Evolutionary conservation across 2,329 filamentous ascomycete genomes (phyloP).

Genomic region (Botryotinia calthae): DNA sequence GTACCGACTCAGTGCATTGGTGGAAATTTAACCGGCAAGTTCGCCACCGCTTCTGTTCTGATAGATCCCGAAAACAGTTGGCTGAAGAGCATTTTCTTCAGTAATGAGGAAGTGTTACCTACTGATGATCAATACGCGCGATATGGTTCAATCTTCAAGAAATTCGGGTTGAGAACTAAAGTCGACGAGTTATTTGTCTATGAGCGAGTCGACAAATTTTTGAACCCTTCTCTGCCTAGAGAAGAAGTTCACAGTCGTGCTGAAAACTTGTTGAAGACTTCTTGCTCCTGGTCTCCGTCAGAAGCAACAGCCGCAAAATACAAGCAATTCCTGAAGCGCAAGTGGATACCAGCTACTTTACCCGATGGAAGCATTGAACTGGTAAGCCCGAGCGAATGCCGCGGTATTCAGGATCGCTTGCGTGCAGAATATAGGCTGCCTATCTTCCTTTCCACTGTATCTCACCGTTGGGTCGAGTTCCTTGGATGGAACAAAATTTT

Average conservation of each 20-base stretch:
- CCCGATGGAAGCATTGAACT: constrained; percentile 11
- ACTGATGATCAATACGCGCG: constrained; percentile 23
- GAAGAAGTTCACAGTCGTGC: constrained; percentile 18
- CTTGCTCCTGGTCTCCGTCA: constrained; percentile 17
- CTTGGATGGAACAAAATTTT: constrained; percentile 30
- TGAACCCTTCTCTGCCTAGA: constrained; percentile 17
- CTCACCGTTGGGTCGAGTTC: constrained; percentile 22
- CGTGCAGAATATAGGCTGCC: constrained; percentile 27
- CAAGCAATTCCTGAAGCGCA: constrained; percentile 17
- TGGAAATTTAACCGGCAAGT: constrained; percentile 24
- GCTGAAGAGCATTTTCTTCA: constrained; percentile 31
- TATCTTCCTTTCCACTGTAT: constrained; percentile 21
- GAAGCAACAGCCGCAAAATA: neutral
- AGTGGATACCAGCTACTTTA: constrained; percentile 29
- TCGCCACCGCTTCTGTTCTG: constrained; percentile 26
- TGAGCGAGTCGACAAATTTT: constrained; percentile 24
- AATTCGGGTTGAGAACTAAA: constrained; percentile 27
- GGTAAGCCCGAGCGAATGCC: constrained; percentile 26
- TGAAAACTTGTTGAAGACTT: constrained; percentile 18
- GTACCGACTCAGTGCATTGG: constrained; percentile 26
- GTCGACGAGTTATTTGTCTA: constrained; percentile 28
- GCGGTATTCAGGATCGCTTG: constrained; percentile 22
- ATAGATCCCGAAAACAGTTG: constrained; percentile 26
- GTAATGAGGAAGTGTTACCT: constrained; percentile 34
- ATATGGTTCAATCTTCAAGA: constrained; percentile 26